These are phyloP conservation scores for Ogataea dorogensis DNA, from an alignment of 805 yeast species.

Conservation along the genomic window DNA sequence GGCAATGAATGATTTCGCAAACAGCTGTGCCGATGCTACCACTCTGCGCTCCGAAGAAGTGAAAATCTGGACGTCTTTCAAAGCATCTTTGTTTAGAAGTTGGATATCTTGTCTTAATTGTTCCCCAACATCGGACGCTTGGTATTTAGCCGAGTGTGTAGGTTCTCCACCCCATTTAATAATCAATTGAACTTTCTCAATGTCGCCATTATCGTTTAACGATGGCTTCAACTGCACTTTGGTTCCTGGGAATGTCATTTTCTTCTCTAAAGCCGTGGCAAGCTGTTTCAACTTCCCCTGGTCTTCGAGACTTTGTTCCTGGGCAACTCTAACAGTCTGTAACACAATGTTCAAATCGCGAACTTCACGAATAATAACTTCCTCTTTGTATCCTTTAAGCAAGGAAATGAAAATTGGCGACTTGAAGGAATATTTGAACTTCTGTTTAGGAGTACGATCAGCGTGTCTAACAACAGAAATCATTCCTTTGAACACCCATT, in stretches of 20 bases:
- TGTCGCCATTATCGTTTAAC: constrained; percentile 58
- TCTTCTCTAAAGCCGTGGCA: constrained; percentile 81
- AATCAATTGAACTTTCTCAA: constrained; percentile 93
- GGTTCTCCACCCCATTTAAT: constrained; percentile 99
- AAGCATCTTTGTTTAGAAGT: constrained; percentile 76
- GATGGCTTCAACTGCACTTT: constrained; percentile 94
- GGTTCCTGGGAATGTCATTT: constrained; percentile 90
- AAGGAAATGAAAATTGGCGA: constrained; percentile 82
- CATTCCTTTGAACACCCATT: constrained; percentile 95
- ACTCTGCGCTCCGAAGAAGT: constrained; percentile 96
- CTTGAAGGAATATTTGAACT: constrained; percentile 91
- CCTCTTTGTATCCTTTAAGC: constrained; percentile 92
- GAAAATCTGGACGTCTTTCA: constrained; percentile 80
- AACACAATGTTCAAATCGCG: constrained; percentile 83
- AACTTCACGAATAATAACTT: constrained; percentile 89
- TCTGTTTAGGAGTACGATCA: constrained; percentile 97
- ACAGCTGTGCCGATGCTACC: constrained; percentile 84
- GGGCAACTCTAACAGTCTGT: constrained; percentile 79
- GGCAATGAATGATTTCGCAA: constrained; percentile 72
- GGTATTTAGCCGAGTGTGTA: constrained; percentile 94
- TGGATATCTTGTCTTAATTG: constrained; percentile 90
- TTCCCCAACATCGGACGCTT: constrained; percentile 93
- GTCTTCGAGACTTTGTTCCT: constrained; percentile 78
- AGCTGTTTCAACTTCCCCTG: constrained; percentile 70
- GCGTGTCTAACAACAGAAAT: constrained; percentile 94